Base-by-base conservation (phyloP, 2,329 filamentous ascomycete species). In the Huntiella abstrusa region DNA sequence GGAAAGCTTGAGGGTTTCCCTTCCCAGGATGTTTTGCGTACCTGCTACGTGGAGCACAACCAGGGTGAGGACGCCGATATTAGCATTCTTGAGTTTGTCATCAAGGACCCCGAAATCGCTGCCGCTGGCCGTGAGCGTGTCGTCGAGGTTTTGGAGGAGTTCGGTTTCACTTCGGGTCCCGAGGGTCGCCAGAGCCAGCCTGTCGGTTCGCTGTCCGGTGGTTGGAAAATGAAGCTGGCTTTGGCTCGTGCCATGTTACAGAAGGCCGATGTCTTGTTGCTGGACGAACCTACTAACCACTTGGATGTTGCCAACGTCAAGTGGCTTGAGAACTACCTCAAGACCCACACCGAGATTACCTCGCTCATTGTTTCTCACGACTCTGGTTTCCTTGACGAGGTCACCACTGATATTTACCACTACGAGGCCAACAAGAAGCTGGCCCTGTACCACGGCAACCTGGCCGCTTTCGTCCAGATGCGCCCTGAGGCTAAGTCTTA, bases 211-310 rank as follows among this genome's bases (percentile, higher is more conserved):
- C 67, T 98, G 33, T 96, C 91, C 38, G 91, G 91, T 65, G 91
- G 91, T 60, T 98, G 91, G 91, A 96, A 96, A 75, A 98, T 98
- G 91, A 98, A 98, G 77, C 69, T 98, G 51, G 91, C 91, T 53
- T 66, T 98, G 62, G 91, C 91, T 45, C 77, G 91, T 57, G 91
- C 91, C 53, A 96, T 98, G 87, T 73, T 98, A 57, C 83, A 91
- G 71, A 83, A 80, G 58, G 88, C 91, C n/a, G 91, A 98, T 60
- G 87, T 98, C 43, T 73, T 98, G 49, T 71, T 98, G 44, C 77
- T 98, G 49, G 91, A 98, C 72, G 91, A 98, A 74, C 91, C 91
- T 63, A 98, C 91, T 56, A 98, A 98, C 69, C 91, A 98, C 65
- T 70, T 98, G 60, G 91, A 98, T 61, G 87, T 96, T 56, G 78